Conservation (phyloP, 75 land plant genomes). For the Cunninghamia lanceolata region DNA sequence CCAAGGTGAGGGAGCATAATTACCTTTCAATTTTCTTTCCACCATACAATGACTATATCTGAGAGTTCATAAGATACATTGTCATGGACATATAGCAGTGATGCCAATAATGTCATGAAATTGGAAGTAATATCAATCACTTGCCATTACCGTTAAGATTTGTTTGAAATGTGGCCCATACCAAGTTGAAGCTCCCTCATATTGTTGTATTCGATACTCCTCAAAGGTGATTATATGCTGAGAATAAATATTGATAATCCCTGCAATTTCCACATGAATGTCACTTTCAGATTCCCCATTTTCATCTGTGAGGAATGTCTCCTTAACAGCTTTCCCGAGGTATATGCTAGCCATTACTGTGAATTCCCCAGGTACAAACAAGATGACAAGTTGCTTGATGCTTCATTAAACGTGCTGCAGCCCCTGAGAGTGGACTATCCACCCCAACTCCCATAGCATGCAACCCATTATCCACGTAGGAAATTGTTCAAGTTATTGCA, state of each 20-base stretch:
- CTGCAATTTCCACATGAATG: conserved; percentile 79
- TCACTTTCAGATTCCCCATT: conserved; percentile 48
- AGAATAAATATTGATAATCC: conserved; percentile 86
- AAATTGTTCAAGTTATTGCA: conserved; percentile 86
- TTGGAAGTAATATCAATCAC: too few relatives aligned
- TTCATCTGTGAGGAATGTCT: conserved; percentile 36
- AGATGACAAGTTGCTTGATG: too few relatives aligned
- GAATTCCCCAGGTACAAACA: too few relatives aligned
- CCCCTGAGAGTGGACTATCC: conserved; percentile 95
- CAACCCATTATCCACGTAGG: too few relatives aligned
- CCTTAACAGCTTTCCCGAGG: conserved; percentile 81
- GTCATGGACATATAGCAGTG: too few relatives aligned
- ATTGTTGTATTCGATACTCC: conserved; percentile 90
- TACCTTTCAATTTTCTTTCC: too few relatives aligned
- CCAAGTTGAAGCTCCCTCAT: conserved; percentile 91
- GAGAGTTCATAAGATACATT: too few relatives aligned
- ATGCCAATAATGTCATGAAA: too few relatives aligned
- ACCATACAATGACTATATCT: too few relatives aligned
- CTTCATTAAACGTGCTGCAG: too few relatives aligned
- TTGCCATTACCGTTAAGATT: too few relatives aligned
- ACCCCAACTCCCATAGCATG: conserved; percentile 96
- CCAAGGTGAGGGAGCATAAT: too few relatives aligned
- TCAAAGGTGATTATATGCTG: conserved; percentile 96
- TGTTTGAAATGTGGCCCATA: conserved; percentile 92
- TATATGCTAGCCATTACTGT: conserved; percentile 99